Evolutionary conservation across 1,139 yeast genomes (phyloP), one percentile per base, ranked within the genome.

Genomic region (Hyphopichia buzzinii): DNA sequence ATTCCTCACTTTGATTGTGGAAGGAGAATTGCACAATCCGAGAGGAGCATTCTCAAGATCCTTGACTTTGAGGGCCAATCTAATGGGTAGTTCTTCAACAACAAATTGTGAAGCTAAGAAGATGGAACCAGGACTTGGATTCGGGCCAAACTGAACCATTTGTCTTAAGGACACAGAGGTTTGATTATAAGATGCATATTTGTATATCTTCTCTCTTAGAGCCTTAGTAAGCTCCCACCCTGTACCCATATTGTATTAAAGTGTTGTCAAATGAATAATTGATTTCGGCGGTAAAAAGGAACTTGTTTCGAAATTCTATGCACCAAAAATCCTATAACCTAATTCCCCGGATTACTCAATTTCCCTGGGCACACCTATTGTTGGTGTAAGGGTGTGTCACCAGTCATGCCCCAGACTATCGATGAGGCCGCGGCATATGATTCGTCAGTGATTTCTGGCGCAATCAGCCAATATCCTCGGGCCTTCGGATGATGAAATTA

Each of bases 101-200:
- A 87, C 81, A 57, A 88, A 88, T 57, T 84, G 87, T 11, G 92
- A 84, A 1, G 95, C 96, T 36, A 87, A 73, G 55, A 84, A 88
- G 31, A 88, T 67, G 7, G 87, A 79, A 2, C 94, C 95, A 12
- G 85, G 87, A 21, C 78, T 73, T 3, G 95, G 92, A 34, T 74
- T 68, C 8, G 82, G 80, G 3, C 96, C 96, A 62, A 87, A 86
- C 56, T 85, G 92, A n/a, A 88, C 96, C 96, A 88, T 87, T 57
- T 86, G 96, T 40, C 89, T 71, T 42, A 88, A 65, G 3, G 90
- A 82, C 4, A 88, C 87, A 1, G 95, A 89, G 2, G 95, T 86
- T 41, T 92, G 95, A 17, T 88, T 85, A 48, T 80, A 75, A 39
- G 74, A 71, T 4, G 96, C 92, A 67, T 81, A 84, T 39, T 64